phyloP scores from a whole-genome alignment of 73 alveolate genomes.

The Uronychia binucleata region DNA sequence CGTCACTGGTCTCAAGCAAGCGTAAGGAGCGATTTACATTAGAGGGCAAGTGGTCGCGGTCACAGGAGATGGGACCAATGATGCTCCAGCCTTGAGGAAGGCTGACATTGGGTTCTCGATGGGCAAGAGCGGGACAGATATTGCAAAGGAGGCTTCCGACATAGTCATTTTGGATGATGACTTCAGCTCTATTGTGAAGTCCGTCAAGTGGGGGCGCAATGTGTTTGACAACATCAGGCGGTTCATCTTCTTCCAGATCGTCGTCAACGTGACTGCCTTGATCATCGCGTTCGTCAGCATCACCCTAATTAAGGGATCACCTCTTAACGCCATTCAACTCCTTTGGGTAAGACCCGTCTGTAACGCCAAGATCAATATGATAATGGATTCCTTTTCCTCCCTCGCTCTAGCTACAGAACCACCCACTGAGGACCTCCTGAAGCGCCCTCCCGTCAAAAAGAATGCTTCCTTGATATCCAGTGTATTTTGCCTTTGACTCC shows the following conservation, averaged over 20 bases:
- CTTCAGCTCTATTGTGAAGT: conserved; percentile 75
- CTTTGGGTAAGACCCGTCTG: conserved; percentile 41
- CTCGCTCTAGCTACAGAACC: conserved; percentile 92
- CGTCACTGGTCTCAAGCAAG: conserved; percentile 73
- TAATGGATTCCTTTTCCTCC: conserved; percentile 77
- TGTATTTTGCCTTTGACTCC: background rate
- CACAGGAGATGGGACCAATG: conserved; percentile 77
- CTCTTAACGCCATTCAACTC: conserved; percentile 79
- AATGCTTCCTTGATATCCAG: conserved; percentile 68
- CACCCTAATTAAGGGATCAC: conserved; percentile 70
- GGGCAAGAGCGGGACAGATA: conserved; percentile 81
- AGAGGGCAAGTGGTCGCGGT: conserved; percentile 80
- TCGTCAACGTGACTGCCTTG: conserved; percentile 83
- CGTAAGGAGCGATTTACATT: background rate
- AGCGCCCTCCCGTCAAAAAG: conserved; percentile 76
- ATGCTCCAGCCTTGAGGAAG: conserved; percentile 77
- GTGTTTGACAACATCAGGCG: conserved; percentile 75
- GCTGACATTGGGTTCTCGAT: conserved; percentile 93
- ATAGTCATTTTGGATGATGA: conserved; percentile 79
- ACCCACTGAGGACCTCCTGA: conserved; percentile 76
- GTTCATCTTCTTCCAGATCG: conserved; percentile 75
- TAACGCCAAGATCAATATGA: conserved; percentile 67
- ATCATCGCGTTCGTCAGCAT: conserved; percentile 83
- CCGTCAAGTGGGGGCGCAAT: conserved; percentile 82
- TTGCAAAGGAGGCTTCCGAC: conserved; percentile 90